Conservation (phyloP, 352 stramenopile species). For the Pythium scleroteichum region DNA sequence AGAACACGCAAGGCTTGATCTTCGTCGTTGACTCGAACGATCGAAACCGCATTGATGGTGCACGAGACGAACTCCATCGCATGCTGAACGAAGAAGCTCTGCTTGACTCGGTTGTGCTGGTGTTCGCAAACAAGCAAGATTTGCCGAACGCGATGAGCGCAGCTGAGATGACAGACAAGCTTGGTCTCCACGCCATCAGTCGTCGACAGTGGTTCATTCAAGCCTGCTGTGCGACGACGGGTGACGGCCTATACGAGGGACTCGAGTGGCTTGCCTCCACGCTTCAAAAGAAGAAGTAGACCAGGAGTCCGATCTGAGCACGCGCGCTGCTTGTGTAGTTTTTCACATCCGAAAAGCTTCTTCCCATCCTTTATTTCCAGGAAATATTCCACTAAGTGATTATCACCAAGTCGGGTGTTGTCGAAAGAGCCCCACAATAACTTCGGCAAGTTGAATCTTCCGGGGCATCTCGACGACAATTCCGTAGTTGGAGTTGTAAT, state of each 20-base stretch:
- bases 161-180: conserved; percentile 98
- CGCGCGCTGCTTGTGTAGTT: conserved; percentile 1
- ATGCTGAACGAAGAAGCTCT: conserved; percentile 99
- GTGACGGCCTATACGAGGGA: conserved; percentile 98
- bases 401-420: no score
- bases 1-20: conserved; percentile 99
- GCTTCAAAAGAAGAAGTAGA: conserved; percentile 85
- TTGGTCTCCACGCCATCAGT: conserved; percentile 96
- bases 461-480: no score
- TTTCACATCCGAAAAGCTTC: no score
- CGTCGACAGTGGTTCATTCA: conserved; percentile 99
- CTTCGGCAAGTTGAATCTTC: no score
- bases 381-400: no score
- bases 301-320: conserved; percentile 5
- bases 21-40: conserved; percentile 99
- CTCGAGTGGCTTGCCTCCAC: conserved; percentile 97
- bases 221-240: conserved; percentile 98
- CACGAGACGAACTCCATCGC: conserved; percentile 96
- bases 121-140: conserved; percentile 99
- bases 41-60: conserved; percentile 96
- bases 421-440: no score
- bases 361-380: no score
- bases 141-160: conserved; percentile 97
- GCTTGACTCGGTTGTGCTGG: conserved; percentile 95
- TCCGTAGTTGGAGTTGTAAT: no score